phyloP scores from a whole-genome alignment of 164 flowering plant genomes.

The Vitis cinerea region DNA sequence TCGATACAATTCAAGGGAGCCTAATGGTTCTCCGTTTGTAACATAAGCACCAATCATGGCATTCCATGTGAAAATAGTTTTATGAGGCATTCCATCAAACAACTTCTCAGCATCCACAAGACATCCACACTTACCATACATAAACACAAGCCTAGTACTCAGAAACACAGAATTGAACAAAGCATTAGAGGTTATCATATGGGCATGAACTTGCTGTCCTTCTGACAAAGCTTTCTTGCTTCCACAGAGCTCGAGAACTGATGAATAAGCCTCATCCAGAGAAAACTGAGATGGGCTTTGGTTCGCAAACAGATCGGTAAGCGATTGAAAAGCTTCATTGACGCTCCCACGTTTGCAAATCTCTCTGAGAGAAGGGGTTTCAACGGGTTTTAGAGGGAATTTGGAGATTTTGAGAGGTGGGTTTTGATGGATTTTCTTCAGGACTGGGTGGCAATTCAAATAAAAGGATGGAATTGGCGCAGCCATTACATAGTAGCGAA shows the following conservation, averaged over 20 bases:
- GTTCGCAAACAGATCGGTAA: conserved; percentile 17
- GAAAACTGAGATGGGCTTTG: conserved; percentile 18
- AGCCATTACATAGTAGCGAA: conserved; percentile 18
- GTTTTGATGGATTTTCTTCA: conserved; percentile 16
- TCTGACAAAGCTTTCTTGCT: conserved; percentile 34
- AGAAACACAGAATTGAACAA: conserved; percentile 41
- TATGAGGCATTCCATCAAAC: conserved; percentile 63
- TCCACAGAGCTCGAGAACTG: conserved; percentile 65
- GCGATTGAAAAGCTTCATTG: conserved; percentile 43
- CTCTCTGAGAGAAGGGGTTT: conserved; percentile 25
- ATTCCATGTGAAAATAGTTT: conserved; percentile 79
- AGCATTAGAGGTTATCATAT: conserved; percentile 33
- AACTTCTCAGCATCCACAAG: conserved; percentile 43
- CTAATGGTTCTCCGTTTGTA: conserved; percentile 38
- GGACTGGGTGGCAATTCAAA: conserved; percentile 6
- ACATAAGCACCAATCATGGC: conserved; percentile 78
- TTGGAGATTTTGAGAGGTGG: conserved; percentile 19
- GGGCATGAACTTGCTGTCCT: conserved; percentile 75
- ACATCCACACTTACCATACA: conserved; percentile 75
- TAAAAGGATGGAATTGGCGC: conserved; percentile 12
- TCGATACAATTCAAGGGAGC: conserved; percentile 50
- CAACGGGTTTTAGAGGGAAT: conserved; percentile 18
- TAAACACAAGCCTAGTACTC: conserved; percentile 64
- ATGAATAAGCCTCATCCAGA: conserved; percentile 45
- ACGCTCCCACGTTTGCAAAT: conserved; percentile 39